Evolutionary conservation across 805 yeast species (phyloP).

Genomic region (Candida chilensis): DNA sequence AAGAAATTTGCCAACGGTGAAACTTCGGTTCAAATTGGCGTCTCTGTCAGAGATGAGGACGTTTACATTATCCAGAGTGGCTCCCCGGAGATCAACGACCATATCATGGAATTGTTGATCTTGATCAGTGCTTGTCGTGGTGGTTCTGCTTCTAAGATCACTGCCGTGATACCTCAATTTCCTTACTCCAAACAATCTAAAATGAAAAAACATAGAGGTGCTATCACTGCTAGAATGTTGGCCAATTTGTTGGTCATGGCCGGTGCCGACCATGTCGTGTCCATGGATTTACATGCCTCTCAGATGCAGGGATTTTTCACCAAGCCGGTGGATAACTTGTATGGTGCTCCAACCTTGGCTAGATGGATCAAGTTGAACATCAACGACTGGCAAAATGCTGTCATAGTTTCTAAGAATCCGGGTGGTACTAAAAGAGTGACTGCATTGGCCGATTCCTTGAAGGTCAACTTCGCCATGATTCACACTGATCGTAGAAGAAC

Average conservation of each 20-base stretch:
- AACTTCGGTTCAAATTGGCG: constrained; percentile 92
- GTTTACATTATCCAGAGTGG: constrained; percentile 91
- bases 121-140: constrained; percentile 94
- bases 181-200: constrained; percentile 96
- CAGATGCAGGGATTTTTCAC: constrained; percentile 99
- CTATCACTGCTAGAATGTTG: constrained; percentile 96
- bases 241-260: constrained; percentile 95
- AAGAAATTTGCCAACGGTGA: constrained; percentile 96
- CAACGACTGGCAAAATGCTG: constrained; percentile 78
- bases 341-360: constrained; percentile 94
- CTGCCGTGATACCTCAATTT: constrained; percentile 95
- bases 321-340: constrained; percentile 93
- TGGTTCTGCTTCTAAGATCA: constrained; percentile 96
- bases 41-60: constrained; percentile 93
- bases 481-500: constrained; percentile 95
- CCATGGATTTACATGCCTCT: constrained; percentile 94
- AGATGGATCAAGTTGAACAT: constrained; percentile 92
- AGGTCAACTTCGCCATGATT: constrained; percentile 96
- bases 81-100: constrained; percentile 81
- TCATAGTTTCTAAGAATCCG: constrained; percentile 97
- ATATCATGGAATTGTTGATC: constrained; percentile 91
- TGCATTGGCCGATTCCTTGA: constrained; percentile 91
- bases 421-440: constrained; percentile 99
- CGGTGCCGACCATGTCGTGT: constrained; percentile 97
- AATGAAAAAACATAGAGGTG: constrained; percentile 98